These are phyloP conservation scores for Verticillium dahliae DNA, from an alignment of 2,329 filamentous ascomycete species.

Conservation along the genomic window DNA sequence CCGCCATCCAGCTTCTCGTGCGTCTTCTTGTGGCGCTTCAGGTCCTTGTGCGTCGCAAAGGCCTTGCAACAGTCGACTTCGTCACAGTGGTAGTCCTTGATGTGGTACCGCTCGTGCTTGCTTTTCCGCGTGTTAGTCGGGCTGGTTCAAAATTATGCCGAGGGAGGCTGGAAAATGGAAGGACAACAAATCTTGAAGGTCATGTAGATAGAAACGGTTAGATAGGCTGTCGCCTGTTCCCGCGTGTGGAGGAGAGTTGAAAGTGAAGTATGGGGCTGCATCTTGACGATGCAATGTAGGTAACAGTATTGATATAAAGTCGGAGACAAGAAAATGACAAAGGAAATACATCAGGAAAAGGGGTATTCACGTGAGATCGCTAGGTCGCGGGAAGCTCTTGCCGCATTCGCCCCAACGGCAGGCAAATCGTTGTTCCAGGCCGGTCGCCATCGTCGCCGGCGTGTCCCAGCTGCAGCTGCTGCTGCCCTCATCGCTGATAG, in stretches of 20 bases:
- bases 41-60: conserved; percentile 18
- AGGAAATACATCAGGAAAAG: background rate
- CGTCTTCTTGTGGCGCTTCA: conserved; percentile 15
- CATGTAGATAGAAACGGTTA: background rate
- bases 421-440: conserved; percentile 4
- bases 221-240: background rate
- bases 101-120: conserved; percentile 16
- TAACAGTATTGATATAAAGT: background rate
- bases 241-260: too few species aligned
- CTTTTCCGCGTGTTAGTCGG: conserved; percentile 5
- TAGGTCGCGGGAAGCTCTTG: conserved; percentile 10
- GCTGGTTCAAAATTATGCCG: background rate
- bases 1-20: conserved; percentile 10
- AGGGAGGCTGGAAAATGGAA: background rate
- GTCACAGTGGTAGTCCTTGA: conserved; percentile 14
- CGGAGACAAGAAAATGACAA: background rate
- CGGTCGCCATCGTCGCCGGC: background rate
- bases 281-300: too few species aligned
- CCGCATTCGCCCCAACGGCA: conserved; percentile 9
- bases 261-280: too few species aligned
- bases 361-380: conserved; percentile 12
- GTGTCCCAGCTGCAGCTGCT: background rate
- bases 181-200: too few species aligned
- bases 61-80: conserved; percentile 12
- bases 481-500: background rate